Conservation (phyloP, 1,139 yeast species). For the Kodamaea plutei region DNA sequence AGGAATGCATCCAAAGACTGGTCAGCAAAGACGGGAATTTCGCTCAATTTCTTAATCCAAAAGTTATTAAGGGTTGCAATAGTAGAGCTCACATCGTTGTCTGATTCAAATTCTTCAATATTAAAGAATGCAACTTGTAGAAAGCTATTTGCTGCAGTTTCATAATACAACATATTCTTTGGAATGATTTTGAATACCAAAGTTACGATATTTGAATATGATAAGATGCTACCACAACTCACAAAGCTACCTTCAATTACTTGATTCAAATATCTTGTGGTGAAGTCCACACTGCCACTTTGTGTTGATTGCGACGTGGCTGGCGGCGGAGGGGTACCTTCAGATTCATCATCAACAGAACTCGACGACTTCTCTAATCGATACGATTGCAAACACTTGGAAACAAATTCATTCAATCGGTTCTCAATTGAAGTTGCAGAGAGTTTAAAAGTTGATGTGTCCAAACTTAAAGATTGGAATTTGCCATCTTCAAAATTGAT, state of each 20-base stretch:
- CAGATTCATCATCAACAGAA: slow-evolving; percentile 16
- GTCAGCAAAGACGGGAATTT: slow-evolving; percentile 22
- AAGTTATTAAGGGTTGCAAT: slow-evolving; percentile 16
- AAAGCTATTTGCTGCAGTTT: slow-evolving; percentile 25
- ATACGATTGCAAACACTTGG: slow-evolving; percentile 21
- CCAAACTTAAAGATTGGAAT: slow-evolving; percentile 18
- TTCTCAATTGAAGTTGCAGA: slow-evolving; percentile 3
- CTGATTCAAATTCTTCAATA: slow-evolving; percentile 6
- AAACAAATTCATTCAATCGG: slow-evolving; percentile 17
- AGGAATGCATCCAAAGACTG: slow-evolving; percentile 11
- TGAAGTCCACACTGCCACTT: slow-evolving; percentile 9
- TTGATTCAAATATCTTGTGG: slow-evolving; percentile 20
- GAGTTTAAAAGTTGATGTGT: slow-evolving; percentile 5
- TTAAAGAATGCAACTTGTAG: slow-evolving; percentile 18
- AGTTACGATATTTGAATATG: slow-evolving; percentile 21
- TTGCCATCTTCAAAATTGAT: slow-evolving; percentile 29
- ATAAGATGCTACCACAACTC: slow-evolving; percentile 22
- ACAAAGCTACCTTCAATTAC: slow-evolving; percentile 27
- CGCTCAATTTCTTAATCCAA: slow-evolving; percentile 17
- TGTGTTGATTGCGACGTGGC: slow-evolving; percentile 2
- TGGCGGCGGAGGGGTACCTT: slow-evolving; percentile 6
- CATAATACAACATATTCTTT: slow-evolving; percentile 27
- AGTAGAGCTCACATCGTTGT: slow-evolving; percentile 8
- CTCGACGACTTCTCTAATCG: slow-evolving; percentile 24
- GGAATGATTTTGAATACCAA: slow-evolving; percentile 27